Percentiles rank a stretch among this genome's conserved stretches.
Evolutionary conservation across 345 rosid genomes (phyloP).

Genomic region (Hibiscus tridactylites): DNA sequence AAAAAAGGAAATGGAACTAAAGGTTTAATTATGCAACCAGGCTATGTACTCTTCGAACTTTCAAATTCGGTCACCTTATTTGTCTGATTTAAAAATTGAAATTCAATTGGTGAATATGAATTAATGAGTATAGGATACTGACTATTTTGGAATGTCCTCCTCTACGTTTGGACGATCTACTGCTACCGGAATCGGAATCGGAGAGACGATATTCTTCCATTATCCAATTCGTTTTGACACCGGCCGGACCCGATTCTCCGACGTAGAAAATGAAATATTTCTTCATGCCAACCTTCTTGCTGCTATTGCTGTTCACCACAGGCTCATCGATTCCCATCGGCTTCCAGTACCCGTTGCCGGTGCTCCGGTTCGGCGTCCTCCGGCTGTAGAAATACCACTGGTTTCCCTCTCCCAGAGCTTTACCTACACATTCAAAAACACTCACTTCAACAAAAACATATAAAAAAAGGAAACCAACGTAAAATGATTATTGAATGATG

Average conservation of each 20-base stretch:
- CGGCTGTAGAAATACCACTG: slow-evolving; percentile 88
- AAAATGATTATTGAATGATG: background rate
- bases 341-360: slow-evolving; percentile 73
- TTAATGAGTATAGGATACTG: slow-evolving; percentile 3
- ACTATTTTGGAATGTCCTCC: slow-evolving; percentile 33
- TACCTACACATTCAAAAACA: slow-evolving; percentile 31
- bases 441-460: background rate
- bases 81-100: too few species aligned
- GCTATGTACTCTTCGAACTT: too few species aligned
- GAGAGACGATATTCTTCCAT: slow-evolving; percentile 78
- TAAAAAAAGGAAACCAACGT: too few species aligned
- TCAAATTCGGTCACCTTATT: too few species aligned
- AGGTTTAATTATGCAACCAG: too few species aligned
- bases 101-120: background rate
- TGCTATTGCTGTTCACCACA: slow-evolving; percentile 26
- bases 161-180: slow-evolving; percentile 47
- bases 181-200: slow-evolving; percentile 23
- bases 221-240: slow-evolving; percentile 59
- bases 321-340: slow-evolving; percentile 65
- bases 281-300: slow-evolving; percentile 61
- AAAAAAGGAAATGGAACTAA: too few species aligned
- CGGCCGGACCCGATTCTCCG: slow-evolving; percentile 44
- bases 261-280: slow-evolving; percentile 45
- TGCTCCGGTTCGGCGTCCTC: slow-evolving; percentile 48
- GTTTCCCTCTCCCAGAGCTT: slow-evolving; percentile 79